phyloP scores from a whole-genome alignment of 352 stramenopile species.

The Blastocystis sp. region DNA sequence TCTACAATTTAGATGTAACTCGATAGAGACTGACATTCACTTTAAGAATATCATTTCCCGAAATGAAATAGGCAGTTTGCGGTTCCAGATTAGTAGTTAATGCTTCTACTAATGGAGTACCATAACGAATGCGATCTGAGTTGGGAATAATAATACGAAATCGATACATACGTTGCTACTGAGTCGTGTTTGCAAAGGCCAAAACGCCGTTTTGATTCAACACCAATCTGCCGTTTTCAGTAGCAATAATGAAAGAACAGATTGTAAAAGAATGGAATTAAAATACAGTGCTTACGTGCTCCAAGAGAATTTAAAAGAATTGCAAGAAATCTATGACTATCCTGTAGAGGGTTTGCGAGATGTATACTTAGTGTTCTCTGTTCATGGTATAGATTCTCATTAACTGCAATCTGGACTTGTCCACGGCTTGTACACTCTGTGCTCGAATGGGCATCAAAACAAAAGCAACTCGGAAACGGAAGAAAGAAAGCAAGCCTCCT shows the following conservation, averaged over 20 bases:
- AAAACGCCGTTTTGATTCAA: background rate
- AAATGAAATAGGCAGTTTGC: conserved; percentile 2
- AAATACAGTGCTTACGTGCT: background rate
- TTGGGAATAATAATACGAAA: conserved; percentile 29
- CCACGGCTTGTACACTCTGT: conserved; percentile 3
- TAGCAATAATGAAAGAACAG: background rate
- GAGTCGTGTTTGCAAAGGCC: background rate
- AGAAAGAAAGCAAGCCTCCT: background rate
- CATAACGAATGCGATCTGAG: background rate
- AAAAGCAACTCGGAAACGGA: background rate
- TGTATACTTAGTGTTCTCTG: background rate
- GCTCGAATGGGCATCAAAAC: conserved; percentile 3
- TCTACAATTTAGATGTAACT: background rate
- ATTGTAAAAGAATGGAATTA: background rate
- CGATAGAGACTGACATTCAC: background rate
- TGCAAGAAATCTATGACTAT: conserved; percentile 7
- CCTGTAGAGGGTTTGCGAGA: conserved; percentile 32
- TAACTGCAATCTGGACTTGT: conserved; percentile 52
- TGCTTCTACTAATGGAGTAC: background rate
- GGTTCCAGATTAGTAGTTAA: background rate
- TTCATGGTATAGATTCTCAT: conserved; percentile 23
- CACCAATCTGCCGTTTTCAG: background rate
- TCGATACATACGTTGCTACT: background rate
- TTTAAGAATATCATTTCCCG: background rate
- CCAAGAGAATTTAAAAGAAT: background rate